phyloP scores from a whole-genome alignment of 2,329 filamentous ascomycete species.

The Alternaria novae-zelandiae region DNA sequence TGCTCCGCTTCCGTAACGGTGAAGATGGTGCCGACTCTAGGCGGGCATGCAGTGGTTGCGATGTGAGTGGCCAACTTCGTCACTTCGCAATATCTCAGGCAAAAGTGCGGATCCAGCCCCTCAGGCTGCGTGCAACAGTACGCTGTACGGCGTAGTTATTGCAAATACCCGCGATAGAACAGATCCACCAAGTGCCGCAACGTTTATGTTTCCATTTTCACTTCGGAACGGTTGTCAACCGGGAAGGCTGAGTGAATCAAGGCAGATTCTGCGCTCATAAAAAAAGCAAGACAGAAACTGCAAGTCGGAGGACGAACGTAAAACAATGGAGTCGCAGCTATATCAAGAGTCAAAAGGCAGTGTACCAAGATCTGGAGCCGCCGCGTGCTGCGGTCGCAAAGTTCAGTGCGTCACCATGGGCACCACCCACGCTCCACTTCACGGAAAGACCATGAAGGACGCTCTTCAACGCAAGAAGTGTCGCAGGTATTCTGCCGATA shows the following conservation, averaged over 20 bases:
- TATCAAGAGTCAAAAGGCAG: constrained; percentile 3
- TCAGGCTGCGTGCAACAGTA: no score
- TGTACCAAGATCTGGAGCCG: not conserved
- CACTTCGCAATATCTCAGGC: not conserved
- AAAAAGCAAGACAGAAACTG: not conserved
- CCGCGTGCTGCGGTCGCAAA: constrained; percentile 3
- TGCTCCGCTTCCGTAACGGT: not conserved
- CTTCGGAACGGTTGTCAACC: not conserved
- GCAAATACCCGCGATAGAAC: not conserved
- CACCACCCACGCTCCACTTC: not conserved
- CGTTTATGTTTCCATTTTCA: not conserved
- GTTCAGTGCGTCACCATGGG: not conserved
- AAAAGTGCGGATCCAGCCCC: not conserved
- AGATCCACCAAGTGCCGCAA: not conserved
- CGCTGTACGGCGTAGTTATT: not conserved
- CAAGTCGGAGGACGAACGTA: not conserved
- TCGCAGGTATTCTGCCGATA: not conserved
- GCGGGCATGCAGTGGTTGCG: not conserved
- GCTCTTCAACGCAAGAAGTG: not conserved
- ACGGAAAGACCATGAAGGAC: not conserved
- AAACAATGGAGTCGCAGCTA: not conserved
- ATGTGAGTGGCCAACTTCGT: not conserved
- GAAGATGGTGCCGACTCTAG: not conserved
- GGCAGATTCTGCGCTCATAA: not conserved
- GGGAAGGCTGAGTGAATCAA: not conserved